phyloP scores from a whole-genome alignment of 2,329 filamentous ascomycete species.

The Hypoxylon sp. region DNA sequence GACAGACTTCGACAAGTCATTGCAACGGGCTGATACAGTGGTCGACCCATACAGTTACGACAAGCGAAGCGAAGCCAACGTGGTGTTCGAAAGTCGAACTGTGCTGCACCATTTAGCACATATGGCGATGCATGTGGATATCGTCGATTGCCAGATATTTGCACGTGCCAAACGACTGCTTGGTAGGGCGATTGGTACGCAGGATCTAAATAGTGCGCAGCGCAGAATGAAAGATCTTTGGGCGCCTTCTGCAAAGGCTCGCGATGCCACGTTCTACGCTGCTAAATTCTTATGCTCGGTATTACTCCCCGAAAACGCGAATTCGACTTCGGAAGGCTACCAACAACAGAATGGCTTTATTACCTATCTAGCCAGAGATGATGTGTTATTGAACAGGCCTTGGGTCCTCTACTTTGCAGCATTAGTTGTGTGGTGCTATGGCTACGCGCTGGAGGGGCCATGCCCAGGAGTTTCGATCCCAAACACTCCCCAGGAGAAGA shows the following conservation, averaged over 20 bases:
- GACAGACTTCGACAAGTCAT: constrained; percentile 86
- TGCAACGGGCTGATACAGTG: constrained; percentile 71
- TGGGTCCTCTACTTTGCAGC: constrained; percentile 97
- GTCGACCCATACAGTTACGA: constrained; percentile 70
- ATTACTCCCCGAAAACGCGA: constrained; percentile 72
- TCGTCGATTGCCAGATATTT: constrained; percentile 97
- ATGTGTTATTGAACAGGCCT: constrained; percentile 89
- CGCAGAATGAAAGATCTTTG: constrained; percentile 89
- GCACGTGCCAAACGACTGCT: constrained; percentile 88
- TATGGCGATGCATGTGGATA: constrained; percentile 98
- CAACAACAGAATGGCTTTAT: constrained; percentile 58
- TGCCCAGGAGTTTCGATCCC: constrained; percentile 69
- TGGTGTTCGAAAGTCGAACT: constrained; percentile 87
- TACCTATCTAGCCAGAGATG: constrained; percentile 85
- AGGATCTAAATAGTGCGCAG: constrained; percentile 84
- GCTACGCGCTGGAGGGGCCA: constrained; percentile 89
- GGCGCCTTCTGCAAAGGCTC: constrained; percentile 89
- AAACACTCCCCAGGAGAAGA: constrained; percentile 74
- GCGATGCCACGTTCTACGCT: constrained; percentile 94
- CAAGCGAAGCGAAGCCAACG: constrained; percentile 74
- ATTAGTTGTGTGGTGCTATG: constrained; percentile 95
- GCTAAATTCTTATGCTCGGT: constrained; percentile 91
- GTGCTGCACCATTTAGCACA: constrained; percentile 95
- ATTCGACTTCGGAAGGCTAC: constrained; percentile 58
- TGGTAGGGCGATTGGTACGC: constrained; percentile 84